Evolutionary conservation across 768 basidiomycete species (phyloP).

Genomic region (Tricholoma terreum): DNA sequence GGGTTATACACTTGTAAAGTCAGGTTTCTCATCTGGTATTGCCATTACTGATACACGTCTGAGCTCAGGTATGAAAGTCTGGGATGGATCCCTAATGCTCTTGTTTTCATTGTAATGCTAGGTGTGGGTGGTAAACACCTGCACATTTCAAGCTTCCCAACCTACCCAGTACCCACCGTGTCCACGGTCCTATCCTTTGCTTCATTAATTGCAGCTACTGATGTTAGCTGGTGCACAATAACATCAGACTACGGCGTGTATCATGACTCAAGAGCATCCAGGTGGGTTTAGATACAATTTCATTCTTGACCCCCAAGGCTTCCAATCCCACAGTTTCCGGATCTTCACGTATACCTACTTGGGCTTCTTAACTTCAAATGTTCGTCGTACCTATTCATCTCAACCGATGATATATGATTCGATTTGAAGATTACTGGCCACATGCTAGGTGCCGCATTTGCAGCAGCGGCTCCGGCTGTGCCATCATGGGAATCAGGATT

Average conservation of each 20-base stretch:
- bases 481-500: conserved; percentile 58
- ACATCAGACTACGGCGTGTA: conserved; percentile 44
- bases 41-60: conserved; percentile 35
- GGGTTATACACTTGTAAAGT: conserved; percentile 55
- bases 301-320: background rate
- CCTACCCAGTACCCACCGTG: conserved; percentile 25
- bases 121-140: conserved; percentile 66
- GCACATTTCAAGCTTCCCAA: conserved; percentile 7
- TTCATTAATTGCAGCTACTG: conserved; percentile 33
- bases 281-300: conserved; percentile 14
- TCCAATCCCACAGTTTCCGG: conserved; percentile 34
- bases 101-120: conserved; percentile 61
- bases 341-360: conserved; percentile 66
- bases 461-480: conserved; percentile 50
- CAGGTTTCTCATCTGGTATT: background rate
- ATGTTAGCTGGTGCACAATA: conserved; percentile 42
- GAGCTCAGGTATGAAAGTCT: conserved; percentile 49
- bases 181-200: conserved; percentile 33
- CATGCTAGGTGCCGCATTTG: conserved; percentile 69
- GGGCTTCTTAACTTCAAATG: conserved; percentile 62
- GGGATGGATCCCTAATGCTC: conserved; percentile 64
- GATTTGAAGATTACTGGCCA: conserved; percentile 33
- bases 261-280: conserved; percentile 31
- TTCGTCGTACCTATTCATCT: conserved; percentile 28
- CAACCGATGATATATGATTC: background rate